Evolutionary conservation across 331 rosid species (phyloP).

Genomic region (Rhamnella rubrinervis): DNA sequence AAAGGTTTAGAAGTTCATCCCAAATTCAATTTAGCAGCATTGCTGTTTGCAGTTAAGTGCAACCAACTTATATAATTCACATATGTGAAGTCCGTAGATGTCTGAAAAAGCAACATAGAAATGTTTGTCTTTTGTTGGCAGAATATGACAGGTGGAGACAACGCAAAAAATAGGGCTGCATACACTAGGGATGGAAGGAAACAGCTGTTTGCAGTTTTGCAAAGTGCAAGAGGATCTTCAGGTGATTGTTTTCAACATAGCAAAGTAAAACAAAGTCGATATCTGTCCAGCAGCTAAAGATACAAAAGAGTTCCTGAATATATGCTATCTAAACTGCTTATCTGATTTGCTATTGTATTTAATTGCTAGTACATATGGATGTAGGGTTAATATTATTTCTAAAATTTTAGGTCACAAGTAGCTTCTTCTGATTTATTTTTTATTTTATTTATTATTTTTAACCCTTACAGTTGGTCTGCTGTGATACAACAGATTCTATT

Average conservation of each 20-base stretch:
- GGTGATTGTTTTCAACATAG: slow-evolving; percentile 43
- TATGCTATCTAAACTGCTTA: not conserved
- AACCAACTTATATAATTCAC: slow-evolving; percentile 19
- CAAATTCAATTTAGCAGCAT: slow-evolving; percentile 81
- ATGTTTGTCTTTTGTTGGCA: slow-evolving; percentile 32
- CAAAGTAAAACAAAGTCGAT: not conserved
- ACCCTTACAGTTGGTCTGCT: not conserved
- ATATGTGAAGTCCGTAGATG: slow-evolving; percentile 1
- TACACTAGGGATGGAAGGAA: slow-evolving; percentile 87
- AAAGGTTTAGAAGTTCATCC: slow-evolving; percentile 84
- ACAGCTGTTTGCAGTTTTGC: slow-evolving; percentile 93
- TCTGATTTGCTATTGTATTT: not conserved
- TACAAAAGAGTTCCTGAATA: not conserved
- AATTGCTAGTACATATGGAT: slow-evolving; percentile 1
- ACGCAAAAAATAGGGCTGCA: slow-evolving; percentile 62
- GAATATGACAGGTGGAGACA: slow-evolving; percentile 70
- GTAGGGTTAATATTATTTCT: not conserved
- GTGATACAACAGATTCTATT: not conserved
- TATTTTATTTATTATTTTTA: not conserved
- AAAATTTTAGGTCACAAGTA: not conserved
- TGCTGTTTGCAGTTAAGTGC: slow-evolving; percentile 81
- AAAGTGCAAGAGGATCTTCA: slow-evolving; percentile 96
- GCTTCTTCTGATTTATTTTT: too few relatives aligned
- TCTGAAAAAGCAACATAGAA: not conserved
- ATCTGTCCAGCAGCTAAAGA: too few relatives aligned